Evolutionary conservation across 495 filamentous ascomycete species (phyloP).

Genomic region (Talaromyces nanjingensis): DNA sequence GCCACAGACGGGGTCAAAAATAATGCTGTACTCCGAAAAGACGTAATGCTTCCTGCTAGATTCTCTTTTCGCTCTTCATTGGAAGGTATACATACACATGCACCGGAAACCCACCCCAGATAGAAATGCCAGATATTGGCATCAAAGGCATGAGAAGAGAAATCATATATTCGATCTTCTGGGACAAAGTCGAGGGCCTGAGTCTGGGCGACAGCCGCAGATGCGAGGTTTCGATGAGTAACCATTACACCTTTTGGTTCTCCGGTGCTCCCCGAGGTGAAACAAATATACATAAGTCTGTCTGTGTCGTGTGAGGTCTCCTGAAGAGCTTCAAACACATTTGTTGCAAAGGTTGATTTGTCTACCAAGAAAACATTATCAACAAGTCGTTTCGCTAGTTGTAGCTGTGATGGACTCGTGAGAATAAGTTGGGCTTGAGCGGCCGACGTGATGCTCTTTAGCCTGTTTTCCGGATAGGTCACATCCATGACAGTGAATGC

Average conservation of each 20-base stretch:
- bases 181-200: conserved; percentile 48
- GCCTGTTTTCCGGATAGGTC: conserved; percentile 32
- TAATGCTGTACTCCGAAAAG: conserved; percentile 16
- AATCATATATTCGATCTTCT: conserved; percentile 10
- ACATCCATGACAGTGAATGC: conserved; percentile 40
- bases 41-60: conserved; percentile 15
- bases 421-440: conserved; percentile 16
- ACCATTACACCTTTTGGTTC: conserved; percentile 38
- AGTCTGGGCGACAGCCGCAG: conserved; percentile 7
- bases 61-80: conserved; percentile 9
- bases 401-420: conserved; percentile 8
- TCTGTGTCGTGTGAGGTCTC: neutral
- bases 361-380: conserved; percentile 9
- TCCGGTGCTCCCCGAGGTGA: conserved; percentile 35
- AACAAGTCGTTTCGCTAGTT: conserved; percentile 13
- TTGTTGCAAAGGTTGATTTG: neutral
- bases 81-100: conserved; percentile 17
- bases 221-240: conserved; percentile 18
- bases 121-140: conserved; percentile 30
- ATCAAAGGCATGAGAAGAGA: conserved; percentile 18
- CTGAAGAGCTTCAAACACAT: neutral
- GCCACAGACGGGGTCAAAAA: conserved; percentile 22
- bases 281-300: conserved; percentile 18
- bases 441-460: conserved; percentile 20
- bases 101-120: conserved; percentile 19